These are phyloP conservation scores for Candida broadrunensis DNA, from an alignment of 805 yeast species.

Conservation along the genomic window DNA sequence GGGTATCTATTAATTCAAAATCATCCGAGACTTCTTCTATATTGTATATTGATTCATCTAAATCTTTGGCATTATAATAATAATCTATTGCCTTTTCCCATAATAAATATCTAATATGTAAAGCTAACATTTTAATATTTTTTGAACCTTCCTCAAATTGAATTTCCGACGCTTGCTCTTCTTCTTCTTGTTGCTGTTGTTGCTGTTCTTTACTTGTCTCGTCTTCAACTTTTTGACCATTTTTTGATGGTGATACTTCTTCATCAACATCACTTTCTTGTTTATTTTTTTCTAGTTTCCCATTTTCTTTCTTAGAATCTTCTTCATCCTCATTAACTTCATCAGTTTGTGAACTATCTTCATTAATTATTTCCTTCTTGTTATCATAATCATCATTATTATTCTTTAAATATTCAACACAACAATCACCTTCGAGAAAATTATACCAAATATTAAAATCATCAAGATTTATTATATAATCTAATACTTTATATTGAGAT, in stretches of 20 bases:
- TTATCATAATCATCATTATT: too few relatives aligned
- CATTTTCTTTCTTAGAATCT: background rate
- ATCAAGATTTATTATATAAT: slow-evolving; percentile 25
- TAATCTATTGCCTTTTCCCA: slow-evolving; percentile 70
- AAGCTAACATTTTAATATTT: slow-evolving; percentile 42
- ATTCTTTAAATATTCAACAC: slow-evolving; percentile 5
- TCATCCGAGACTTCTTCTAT: slow-evolving; percentile 34
- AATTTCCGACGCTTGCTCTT: slow-evolving; percentile 35
- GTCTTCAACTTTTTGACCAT: background rate
- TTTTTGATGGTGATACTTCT: background rate
- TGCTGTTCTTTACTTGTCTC: slow-evolving; percentile 3
- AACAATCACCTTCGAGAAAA: slow-evolving; percentile 39
- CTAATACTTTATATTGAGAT: slow-evolving; percentile 29
- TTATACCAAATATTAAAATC: slow-evolving; percentile 31
- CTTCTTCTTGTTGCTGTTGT: slow-evolving; percentile 16
- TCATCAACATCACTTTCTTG: slow-evolving; percentile 1
- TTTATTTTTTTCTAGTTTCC: background rate
- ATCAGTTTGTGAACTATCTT: background rate
- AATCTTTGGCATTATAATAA: slow-evolving; percentile 26
- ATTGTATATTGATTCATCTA: slow-evolving; percentile 16
- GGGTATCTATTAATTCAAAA: slow-evolving; percentile 30
- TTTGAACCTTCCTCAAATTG: slow-evolving; percentile 40
- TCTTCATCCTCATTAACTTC: background rate
- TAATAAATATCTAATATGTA: slow-evolving; percentile 62
- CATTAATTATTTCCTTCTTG: background rate